phyloP scores from a whole-genome alignment of 2,329 filamentous ascomycete genomes.

The Proliferodiscus dingleyae region DNA sequence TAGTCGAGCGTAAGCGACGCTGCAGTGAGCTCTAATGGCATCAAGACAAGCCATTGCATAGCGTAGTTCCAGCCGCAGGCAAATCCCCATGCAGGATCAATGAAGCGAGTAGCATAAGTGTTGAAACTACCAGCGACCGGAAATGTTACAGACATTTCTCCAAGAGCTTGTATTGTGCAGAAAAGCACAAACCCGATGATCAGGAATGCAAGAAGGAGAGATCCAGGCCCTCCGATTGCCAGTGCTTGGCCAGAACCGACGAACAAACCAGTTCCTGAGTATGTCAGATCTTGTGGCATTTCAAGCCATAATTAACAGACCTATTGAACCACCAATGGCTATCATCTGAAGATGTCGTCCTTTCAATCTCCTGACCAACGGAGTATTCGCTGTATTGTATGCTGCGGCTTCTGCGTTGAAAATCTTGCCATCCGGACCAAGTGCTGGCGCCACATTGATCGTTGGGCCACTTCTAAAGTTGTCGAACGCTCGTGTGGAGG shows the following conservation, averaged over 20 bases:
- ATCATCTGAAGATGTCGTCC: constrained; percentile 94
- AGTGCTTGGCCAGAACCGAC: constrained; percentile 75
- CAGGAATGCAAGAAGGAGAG: constrained; percentile 70
- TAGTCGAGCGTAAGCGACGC: constrained; percentile 79
- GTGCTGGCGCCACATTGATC: constrained; percentile 14
- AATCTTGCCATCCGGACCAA: constrained; percentile 31
- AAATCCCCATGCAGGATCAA: constrained; percentile 95
- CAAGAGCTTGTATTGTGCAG: constrained; percentile 85
- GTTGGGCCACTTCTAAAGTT: constrained; percentile 23
- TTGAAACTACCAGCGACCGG: constrained; percentile 96
- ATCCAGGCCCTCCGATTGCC: constrained; percentile 69
- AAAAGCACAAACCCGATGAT: constrained; percentile 84
- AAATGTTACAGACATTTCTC: constrained; percentile 86
- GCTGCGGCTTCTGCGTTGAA: constrained; percentile 61
- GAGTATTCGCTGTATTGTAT: constrained; percentile 63
- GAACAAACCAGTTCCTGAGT: constrained; percentile 72
- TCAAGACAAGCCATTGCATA: constrained; percentile 76
- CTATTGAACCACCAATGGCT: constrained; percentile 88
- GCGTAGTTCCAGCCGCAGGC: constrained; percentile 96
- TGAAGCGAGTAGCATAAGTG: constrained; percentile 83
- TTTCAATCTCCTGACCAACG: constrained; percentile 72
- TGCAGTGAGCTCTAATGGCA: constrained; percentile 82
- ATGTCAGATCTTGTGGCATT: constrained; percentile 29
- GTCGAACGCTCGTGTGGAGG: constrained; percentile 22
- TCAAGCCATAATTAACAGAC: constrained; percentile 36